Evolutionary conservation across 768 basidiomycete species (phyloP), one percentile per base, ranked within the genome.

Genomic region (Tubosaeta sp.): DNA sequence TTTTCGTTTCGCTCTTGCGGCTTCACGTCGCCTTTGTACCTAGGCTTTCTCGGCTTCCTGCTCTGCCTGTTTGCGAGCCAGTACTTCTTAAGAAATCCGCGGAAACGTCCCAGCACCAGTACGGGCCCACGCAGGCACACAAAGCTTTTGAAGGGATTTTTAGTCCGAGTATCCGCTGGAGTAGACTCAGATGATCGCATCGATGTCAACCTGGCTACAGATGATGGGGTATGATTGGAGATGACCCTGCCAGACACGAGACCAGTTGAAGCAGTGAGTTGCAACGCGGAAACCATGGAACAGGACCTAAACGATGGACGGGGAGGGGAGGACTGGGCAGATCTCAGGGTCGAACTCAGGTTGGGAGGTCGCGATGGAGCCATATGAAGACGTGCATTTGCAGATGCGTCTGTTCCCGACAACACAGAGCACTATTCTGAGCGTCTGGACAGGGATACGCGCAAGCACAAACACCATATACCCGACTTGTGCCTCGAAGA

Each of bases 101-200:
- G 87, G 87, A 59, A 78, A 76, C 10, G 73, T 82, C 3, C 85
- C 76, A 0, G 87, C 89, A 27, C 69, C 69, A 7, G 87, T 90
- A 35, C 79, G 74, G 27, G 87, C 87, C 87, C 87, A 90, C 9
- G 75, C 79, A 2, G 87, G 87, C 26, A 88, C 67, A 82, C 71
- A 48, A 82, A 87, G 43, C 72, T 75, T 65, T 74, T 76, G 13
- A 61, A 22, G 5, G 57, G 65, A 47, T 69, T 70, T 27, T 54
- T 49, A 11, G 35, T 35, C 13, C 31, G 33, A 37, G 43, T 1
- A 0, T 13, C 22, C 4, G 43, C 46, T 17, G 52, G 34, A 19
- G 49, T 26, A 26, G 52, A 35, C 6, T 37, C n/a, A 22, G 41
- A 46, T 11, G 46, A 8, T 19, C 39, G 42, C 10, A 14, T 35